A percentile compares a stretch with the other conserved stretches of the same genome.
phyloP scores from a whole-genome alignment of 192 early-diverging fungal genomes.

The Gigaspora rosea region DNA sequence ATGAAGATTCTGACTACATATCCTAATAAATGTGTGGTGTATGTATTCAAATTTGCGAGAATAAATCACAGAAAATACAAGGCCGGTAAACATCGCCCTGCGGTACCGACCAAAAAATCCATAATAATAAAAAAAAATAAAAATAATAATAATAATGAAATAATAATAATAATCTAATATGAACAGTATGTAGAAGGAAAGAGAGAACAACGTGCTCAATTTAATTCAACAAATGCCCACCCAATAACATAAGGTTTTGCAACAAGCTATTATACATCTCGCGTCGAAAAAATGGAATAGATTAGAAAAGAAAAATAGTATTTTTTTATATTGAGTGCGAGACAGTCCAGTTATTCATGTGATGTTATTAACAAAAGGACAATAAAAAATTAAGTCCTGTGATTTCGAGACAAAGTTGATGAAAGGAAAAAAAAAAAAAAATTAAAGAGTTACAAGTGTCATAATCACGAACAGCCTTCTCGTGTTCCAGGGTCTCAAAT shows the following conservation, averaged over 20 bases:
- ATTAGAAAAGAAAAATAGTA: not conserved
- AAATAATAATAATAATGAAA: no score
- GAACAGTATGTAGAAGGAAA: not conserved
- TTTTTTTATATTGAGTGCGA: not conserved
- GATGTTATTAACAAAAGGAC: not conserved
- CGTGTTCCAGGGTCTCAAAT: not conserved
- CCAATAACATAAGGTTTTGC: not conserved
- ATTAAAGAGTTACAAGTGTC: not conserved
- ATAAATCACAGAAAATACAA: constrained; percentile 4
- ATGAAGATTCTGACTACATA: not conserved
- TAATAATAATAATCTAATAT: no score
- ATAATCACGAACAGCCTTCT: not conserved
- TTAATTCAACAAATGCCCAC: not conserved
- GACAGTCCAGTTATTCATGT: no score
- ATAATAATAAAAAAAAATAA: no score
- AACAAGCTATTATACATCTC: not conserved
- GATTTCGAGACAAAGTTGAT: not conserved
- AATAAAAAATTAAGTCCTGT: not conserved
- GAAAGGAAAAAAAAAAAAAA: not conserved
- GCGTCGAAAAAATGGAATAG: not conserved
- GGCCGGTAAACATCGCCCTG: constrained; percentile 11
- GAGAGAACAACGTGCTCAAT: not conserved
- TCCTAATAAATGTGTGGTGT: not conserved
- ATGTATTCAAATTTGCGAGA: not conserved
- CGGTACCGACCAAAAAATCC: constrained; percentile 4